Base-by-base conservation (phyloP, 306 rosid genomes). In the Vigna angularis region DNA sequence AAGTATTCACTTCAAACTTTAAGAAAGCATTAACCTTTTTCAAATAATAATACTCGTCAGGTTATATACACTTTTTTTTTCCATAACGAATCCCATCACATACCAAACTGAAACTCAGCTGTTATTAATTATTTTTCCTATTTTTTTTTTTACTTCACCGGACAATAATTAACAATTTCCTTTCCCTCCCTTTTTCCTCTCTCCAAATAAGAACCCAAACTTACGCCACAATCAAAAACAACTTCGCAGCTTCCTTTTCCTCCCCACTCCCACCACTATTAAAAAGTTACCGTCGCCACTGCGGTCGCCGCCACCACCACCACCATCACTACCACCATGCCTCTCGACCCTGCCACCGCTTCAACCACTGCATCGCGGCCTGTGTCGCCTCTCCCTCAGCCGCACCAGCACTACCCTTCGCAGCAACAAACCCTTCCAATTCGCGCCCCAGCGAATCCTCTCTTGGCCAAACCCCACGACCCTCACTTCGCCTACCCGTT, bases 401-500 rank as follows among this genome's bases (percentile, higher is more conserved):
- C 86, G 30, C 70, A 69, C 72, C 85, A 70, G 15, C 74, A 72
- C 16, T 51, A 44, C 65, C 49, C 83, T 15, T 48, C 86, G 6
- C 89, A 84, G 42, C 75, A 86, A 5, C 79, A 74, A 73, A 47
- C 76, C 76, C 82, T 79, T 49, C 79, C 88, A 18, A 36, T 86
- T 75, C 83, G 87, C 9, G 6, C 83, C 56, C 82, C 81, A 1
- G 50, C 16, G 4, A 84, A 51, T 65, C 77, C 74, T 65, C 87
- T 59, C 17, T 44, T 73, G 18, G n/a, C 78, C 40, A 83, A 51
- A 67, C 73, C 85, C 66, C 82, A 56, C 52, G 82, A 78, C 61
- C 81, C 84, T 44, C 89, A 81, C 28, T 42, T 86, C 72, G 79
- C 69, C 22, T 89, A 85, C 83, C 96, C 93, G 1, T 88, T 88